Percentiles rank a stretch among this genome's conserved stretches.
Conservation (phyloP, 495 filamentous ascomycete genomes). For the Astrothelium macrocarpum region DNA sequence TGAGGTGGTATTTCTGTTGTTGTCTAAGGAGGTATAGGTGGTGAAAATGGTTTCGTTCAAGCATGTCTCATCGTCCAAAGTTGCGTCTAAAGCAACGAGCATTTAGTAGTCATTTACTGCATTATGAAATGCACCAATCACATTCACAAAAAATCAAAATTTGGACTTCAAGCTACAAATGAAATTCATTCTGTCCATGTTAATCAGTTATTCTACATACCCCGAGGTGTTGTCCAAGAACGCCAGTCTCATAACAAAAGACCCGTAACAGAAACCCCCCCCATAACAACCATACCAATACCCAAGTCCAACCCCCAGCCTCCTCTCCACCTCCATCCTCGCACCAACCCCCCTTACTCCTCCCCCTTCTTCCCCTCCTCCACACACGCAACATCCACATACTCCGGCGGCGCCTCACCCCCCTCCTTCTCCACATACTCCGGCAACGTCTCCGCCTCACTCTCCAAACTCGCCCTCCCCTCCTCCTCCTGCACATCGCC, state of each 20-base stretch:
- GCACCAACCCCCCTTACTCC: background rate
- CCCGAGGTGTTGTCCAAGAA: background rate
- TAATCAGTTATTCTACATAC: background rate
- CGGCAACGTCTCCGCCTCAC: background rate
- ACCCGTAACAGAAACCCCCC: no score
- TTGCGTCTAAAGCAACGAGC: no score
- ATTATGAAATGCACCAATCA: background rate
- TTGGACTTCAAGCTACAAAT: background rate
- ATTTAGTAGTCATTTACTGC: no score
- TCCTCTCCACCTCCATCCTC: background rate
- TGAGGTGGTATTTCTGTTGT: no score
- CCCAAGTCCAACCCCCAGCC: background rate
- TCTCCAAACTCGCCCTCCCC: background rate
- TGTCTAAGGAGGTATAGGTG: background rate
- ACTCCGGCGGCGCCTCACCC: constrained; percentile 1
- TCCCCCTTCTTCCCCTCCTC: constrained; percentile 3
- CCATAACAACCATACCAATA: background rate
- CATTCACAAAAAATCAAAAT: background rate
- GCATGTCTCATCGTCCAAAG: no score
- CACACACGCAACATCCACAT: background rate
- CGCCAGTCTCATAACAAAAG: background rate
- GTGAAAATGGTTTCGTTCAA: background rate
- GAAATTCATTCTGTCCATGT: background rate
- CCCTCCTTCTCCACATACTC: background rate
- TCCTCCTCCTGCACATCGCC: background rate